Conservation (phyloP, 1,284 basidiomycete species). For the Trametes sp. region DNA sequence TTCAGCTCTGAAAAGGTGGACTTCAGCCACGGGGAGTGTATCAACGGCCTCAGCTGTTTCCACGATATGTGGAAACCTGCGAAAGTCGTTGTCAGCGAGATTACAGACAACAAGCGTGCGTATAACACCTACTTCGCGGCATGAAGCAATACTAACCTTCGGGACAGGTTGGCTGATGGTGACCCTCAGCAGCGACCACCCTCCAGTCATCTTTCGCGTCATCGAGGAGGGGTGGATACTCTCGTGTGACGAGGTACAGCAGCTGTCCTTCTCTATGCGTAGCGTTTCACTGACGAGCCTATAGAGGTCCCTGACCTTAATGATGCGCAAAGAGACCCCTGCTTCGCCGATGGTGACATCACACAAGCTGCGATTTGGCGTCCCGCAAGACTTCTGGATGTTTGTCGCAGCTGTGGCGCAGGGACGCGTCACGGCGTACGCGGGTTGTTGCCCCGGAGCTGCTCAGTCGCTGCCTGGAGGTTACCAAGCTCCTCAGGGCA, state of each 20-base stretch:
- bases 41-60: not conserved
- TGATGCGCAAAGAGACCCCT: not conserved
- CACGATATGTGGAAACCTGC: not conserved
- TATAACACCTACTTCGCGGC: not conserved
- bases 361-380: not conserved
- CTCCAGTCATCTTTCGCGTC: not conserved
- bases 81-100: not conserved
- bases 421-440: not conserved
- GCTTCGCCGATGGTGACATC: not conserved
- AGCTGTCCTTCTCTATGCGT: no score
- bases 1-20: not conserved
- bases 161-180: not conserved
- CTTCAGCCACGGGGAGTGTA: not conserved
- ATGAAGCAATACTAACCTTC: not conserved
- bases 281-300: not conserved
- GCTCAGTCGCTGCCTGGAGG: not conserved
- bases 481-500: not conserved
- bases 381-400: not conserved
- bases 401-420: not conserved
- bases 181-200: not conserved
- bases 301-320: not conserved
- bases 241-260: not conserved
- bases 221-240: not conserved
- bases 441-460: not conserved
- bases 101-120: not conserved